Conservation (phyloP, 2,329 filamentous ascomycete genomes). For the Diaporthe citrichinensis region DNA sequence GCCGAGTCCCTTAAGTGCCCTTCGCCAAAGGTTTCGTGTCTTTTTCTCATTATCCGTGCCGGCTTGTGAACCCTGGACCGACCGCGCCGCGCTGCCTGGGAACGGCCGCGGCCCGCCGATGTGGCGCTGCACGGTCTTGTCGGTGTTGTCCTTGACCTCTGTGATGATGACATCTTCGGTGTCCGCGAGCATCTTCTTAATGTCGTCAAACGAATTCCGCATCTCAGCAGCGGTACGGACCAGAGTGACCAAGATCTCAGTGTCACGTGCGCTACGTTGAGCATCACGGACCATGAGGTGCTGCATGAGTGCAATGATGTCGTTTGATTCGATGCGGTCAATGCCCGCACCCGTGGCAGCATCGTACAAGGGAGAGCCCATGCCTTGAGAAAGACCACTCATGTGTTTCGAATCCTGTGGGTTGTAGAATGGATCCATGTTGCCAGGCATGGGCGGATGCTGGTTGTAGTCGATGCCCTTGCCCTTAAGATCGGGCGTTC, state of each 20-base stretch:
- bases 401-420: conserved; percentile 76
- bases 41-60: conserved; percentile 81
- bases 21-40: conserved; percentile 87
- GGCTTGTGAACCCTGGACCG: conserved; percentile 68
- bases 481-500: conserved; percentile 69
- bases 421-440: conserved; percentile 77
- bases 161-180: conserved; percentile 92
- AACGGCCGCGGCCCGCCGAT: conserved; percentile 90
- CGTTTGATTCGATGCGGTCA: conserved; percentile 93
- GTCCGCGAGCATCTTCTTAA: conserved; percentile 92
- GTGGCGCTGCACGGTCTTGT: conserved; percentile 84
- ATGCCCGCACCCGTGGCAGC: conserved; percentile 88
- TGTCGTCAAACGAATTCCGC: conserved; percentile 95
- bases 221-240: conserved; percentile 96
- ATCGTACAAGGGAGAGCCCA: conserved; percentile 91
- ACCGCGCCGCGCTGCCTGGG: conserved; percentile 75
- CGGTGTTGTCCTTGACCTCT: conserved; percentile 88
- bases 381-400: conserved; percentile 92
- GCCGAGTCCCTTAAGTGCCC: conserved; percentile 92
- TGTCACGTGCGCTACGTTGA: conserved; percentile 94
- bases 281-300: conserved; percentile 98
- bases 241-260: conserved; percentile 94
- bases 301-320: conserved; percentile 98
- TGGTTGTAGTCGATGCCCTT: conserved; percentile 70
- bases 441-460: conserved; percentile 62